Evolutionary conservation across 78 protist genomes (phyloP), one percentile per base, ranked within the genome.

Genomic region (Chrysochromulina tobinii): DNA sequence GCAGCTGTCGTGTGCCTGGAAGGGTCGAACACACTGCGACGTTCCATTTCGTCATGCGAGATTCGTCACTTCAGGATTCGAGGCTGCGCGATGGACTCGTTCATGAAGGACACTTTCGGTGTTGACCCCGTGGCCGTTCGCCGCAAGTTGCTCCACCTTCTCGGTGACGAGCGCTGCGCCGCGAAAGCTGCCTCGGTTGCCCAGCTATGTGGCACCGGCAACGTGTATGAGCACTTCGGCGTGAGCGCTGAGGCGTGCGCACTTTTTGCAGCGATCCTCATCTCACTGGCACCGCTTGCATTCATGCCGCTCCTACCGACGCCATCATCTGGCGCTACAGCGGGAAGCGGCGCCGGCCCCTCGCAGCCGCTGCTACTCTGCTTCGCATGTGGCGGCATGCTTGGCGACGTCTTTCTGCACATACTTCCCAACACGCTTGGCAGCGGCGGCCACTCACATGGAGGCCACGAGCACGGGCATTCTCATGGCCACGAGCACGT

Each of bases 381-480:
- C 64, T 94, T 95, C 61, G 95, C 97, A 1, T 69, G 58, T 11
- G 97, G 97, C 3, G 89, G 92, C 14, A 92, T 95, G 50, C 89
- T 95, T 1, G 97, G 96, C 54, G 96, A 95, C 51, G 96, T 90
- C 59, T 84, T 95, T 79, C 92, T 95, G 38, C 96, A 95, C 89
- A 53, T 95, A 27, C 90, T 95, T 18, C 96, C 96, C 9, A 94
- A 93, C 92, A 48, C 96, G 25, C 21, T 1, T 15, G 67, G 7
- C 21, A 2, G 7, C 3, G 54, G 5, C 58, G 57, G 81, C 51
- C 92, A 89, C 88, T 57, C 72, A 7, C 92, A 89, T 77, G 12
- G 3, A 8, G 84, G 38, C 18, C 25, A 2, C 25, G n/a, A 77
- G 27, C 87, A 59, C 69, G 88, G 25, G 77, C 88, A 59, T 27